Evolutionary conservation across 345 rosid genomes (phyloP), one percentile per base, ranked within the genome.

Genomic region (Linum trigynum): DNA sequence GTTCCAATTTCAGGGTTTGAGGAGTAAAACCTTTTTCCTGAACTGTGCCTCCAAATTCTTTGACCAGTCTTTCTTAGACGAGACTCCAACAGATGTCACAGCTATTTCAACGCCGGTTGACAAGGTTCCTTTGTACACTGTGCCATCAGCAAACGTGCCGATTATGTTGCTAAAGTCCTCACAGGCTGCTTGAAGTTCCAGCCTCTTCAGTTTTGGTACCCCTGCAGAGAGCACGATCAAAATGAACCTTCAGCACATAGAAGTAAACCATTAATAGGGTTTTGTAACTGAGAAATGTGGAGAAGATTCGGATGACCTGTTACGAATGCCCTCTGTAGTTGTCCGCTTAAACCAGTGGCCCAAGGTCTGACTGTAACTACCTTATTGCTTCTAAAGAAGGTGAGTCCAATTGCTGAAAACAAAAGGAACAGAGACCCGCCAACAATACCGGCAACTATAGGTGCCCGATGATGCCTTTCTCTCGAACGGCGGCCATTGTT

Each of bases 91-190:
- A 5, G 97, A 83, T 38, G 85, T 78, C 74, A 91, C 97, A 3
- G 94, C 95, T 36, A 95, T 83, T 77, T 95, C 99, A 71, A 82
- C 88, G 35, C 96, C 97, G 65, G 87, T 95, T 1, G 99, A 86
- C 14, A 91, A 71, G 64, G 97, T 95, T 3, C 99, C 99, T 71
- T 95, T 95, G 59, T 91, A 95, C 16, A 87, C 79, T 3, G 79
- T 80, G 17, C 92, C 90, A 55, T 81, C 84, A 7, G 88, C 76
- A 65, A 84, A 85, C 55, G 84, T 67, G 39, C 90, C 99, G 38
- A 94, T 88, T 71, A 94, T 83, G 70, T 94, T 94, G 65, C 97
- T 94, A 71, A 94, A 94, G 75, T 90, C 99, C 77, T 94, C 99
- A 60, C 99, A 90, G 23, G 96, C 99, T 55, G 86, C 89, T 78